A percentile compares a stretch with the other conserved stretches of the same genome.
phyloP scores from a whole-genome alignment of 495 filamentous ascomycete genomes.

The Friedmanniomyces endolithicus region DNA sequence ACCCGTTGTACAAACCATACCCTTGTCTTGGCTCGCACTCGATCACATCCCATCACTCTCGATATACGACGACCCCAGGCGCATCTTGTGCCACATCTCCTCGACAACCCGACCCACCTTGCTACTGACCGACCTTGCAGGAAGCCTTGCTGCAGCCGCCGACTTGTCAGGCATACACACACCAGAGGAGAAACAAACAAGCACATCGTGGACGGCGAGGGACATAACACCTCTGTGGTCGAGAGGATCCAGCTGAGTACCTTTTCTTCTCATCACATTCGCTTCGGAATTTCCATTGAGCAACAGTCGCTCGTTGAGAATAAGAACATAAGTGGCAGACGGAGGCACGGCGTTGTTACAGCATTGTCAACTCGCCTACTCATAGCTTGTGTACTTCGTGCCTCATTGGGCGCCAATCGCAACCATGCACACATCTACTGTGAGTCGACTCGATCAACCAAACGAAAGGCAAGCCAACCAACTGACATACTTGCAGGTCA shows the following conservation, averaged over 20 bases:
- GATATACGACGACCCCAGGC: background rate
- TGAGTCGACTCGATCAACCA: background rate
- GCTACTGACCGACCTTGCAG: background rate
- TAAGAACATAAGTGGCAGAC: background rate
- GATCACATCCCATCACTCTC: background rate
- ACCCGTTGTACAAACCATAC: background rate
- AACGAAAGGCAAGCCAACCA: too few relatives aligned
- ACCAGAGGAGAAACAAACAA: background rate
- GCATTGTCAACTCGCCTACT: background rate
- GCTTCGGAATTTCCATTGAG: background rate
- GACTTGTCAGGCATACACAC: background rate
- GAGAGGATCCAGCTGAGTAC: conserved; percentile 1
- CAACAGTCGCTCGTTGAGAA: background rate
- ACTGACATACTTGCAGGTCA: background rate
- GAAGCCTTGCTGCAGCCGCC: background rate
- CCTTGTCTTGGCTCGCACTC: background rate
- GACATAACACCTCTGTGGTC: background rate
- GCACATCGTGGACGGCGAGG: background rate
- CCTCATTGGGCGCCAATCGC: background rate
- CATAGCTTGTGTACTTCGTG: background rate
- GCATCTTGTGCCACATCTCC: background rate
- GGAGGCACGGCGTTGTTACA: background rate
- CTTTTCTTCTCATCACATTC: background rate
- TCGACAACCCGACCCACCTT: background rate
- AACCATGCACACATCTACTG: background rate